Base-by-base conservation (phyloP, 202 grass and related monocot species). In the Hordeum pubiflorum region DNA sequence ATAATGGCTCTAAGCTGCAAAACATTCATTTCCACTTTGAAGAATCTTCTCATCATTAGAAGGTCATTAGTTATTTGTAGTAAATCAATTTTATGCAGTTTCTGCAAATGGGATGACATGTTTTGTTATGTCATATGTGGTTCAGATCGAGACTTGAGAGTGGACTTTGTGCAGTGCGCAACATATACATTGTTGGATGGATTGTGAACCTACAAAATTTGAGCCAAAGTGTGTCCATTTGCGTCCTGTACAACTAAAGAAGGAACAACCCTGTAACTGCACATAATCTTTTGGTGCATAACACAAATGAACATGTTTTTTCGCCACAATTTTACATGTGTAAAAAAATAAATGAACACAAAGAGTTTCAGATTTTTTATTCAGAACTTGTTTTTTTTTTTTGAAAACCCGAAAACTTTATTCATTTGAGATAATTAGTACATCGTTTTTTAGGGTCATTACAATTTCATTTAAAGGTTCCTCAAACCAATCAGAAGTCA, bases 11-110 rank as follows among this genome's bases (percentile, higher is more conserved):
- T 66, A 63, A 81, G 15, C 8, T 73, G 58, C 5, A 39, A 78
- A 79, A 29, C 32, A n/a, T 66, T 59, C 10, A 31, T 54, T 55
- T 50, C 38, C 5, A 33, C 46, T 38, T 64, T 7, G 55, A n/a
- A 77, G 5, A 76, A 73, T 60, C 44, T 71, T 18, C 37, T 78
- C 31, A 63, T 34, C 57, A 64, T 69, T 12, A 33, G n/a, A 77
- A 20, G 32, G 15, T 38, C 17, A 34, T 71, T 64, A 39, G 33
- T 64, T 36, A 7, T 33, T 55, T 80, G 1, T 69, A 50, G 48
- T 66, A 60, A 80, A 86, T 33, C 29, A 41, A 32, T 63, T 33
- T 40, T 48, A 32, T 79, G 58, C 62, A 74, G 59, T 32, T 74
- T 17, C 12, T 72, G 17, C n/a, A 59, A 63, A 55, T 3, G 31